These are phyloP conservation scores for Magnolia changhungtana DNA, from an alignment of 164 flowering plant species.

Conservation along the genomic window DNA sequence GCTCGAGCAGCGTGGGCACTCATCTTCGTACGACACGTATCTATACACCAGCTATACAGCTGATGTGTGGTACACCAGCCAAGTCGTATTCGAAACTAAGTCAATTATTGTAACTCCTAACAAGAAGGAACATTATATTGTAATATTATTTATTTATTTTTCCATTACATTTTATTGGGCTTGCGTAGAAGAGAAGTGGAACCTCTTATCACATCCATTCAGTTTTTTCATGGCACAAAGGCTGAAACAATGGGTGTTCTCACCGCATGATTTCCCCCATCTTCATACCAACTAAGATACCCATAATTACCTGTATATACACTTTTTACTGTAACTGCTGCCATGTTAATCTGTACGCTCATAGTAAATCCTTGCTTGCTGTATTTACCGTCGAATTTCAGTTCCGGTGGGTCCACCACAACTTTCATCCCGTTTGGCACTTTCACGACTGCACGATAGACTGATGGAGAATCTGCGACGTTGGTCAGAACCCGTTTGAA, in stretches of 20 bases:
- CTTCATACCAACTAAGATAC: conserved; percentile 47
- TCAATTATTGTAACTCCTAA: too few species aligned
- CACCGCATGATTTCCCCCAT: conserved; percentile 33
- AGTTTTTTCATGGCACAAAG: background rate
- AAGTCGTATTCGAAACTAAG: too few species aligned
- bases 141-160: too few species aligned
- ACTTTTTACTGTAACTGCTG: background rate
- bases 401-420: conserved; percentile 1
- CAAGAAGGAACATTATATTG: too few species aligned
- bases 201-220: background rate
- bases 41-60: too few species aligned
- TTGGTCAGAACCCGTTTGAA: conserved; percentile 24
- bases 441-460: conserved; percentile 15
- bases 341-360: conserved; percentile 27
- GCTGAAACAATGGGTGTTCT: conserved; percentile 50
- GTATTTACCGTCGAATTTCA: conserved; percentile 6
- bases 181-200: too few species aligned
- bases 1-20: too few species aligned
- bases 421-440: conserved; percentile 13
- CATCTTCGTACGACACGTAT: too few species aligned
- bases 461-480: conserved; percentile 9
- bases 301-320: conserved; percentile 31
- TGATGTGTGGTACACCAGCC: too few species aligned
- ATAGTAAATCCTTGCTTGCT: conserved; percentile 9
- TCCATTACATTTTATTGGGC: too few species aligned